Conservation (phyloP, 1,139 yeast species). For the Maudiozyma humilis region DNA sequence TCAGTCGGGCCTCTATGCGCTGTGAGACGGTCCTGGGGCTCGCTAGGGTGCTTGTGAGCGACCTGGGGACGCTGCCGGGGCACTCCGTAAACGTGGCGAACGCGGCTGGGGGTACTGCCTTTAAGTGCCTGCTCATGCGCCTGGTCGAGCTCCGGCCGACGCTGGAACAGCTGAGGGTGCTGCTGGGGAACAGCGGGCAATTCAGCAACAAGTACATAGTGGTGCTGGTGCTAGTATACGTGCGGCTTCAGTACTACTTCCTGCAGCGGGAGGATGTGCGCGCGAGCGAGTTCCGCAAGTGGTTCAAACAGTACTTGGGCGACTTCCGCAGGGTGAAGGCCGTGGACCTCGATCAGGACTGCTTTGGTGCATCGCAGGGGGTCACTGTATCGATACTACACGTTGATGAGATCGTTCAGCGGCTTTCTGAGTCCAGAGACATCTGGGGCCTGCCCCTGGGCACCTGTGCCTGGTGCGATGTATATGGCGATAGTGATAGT, state of each 20-base stretch:
- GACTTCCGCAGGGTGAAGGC: constrained; percentile 21
- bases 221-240: constrained; percentile 23
- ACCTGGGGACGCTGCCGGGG: constrained; percentile 22
- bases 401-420: constrained; percentile 29
- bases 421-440: constrained; percentile 20
- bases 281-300: too few relatives aligned
- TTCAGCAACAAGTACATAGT: constrained; percentile 28
- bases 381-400: constrained; percentile 18
- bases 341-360: constrained; percentile 21
- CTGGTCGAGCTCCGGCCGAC: constrained; percentile 29
- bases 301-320: constrained; percentile 13
- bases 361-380: constrained; percentile 24
- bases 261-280: constrained; percentile 10
- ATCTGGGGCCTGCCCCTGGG: constrained; percentile 32
- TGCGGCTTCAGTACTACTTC: constrained; percentile 27
- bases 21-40: constrained; percentile 25
- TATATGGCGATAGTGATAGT: constrained; percentile 10
- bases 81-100: constrained; percentile 13
- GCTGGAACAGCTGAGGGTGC: constrained; percentile 21
- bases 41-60: constrained; percentile 19
- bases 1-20: constrained; percentile 20
- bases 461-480: constrained; percentile 25
- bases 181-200: constrained; percentile 8
- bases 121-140: constrained; percentile 29
- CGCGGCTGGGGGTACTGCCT: constrained; percentile 29